These are phyloP conservation scores for Neofusicoccum sp. DNA, from an alignment of 2,329 filamentous ascomycete genomes.

Conservation along the genomic window DNA sequence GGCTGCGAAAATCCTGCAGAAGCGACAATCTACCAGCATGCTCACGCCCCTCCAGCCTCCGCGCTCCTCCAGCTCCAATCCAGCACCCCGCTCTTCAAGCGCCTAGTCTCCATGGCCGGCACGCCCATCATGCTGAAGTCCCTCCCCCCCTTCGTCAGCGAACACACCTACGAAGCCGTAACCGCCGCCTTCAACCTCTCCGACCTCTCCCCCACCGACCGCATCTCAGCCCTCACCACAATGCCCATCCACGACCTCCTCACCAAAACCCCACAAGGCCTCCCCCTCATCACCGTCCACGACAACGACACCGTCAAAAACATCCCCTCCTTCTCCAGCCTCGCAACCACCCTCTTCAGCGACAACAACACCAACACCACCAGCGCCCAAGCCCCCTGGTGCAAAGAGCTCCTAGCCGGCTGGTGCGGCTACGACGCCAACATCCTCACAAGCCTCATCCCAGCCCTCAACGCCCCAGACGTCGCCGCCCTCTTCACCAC, in stretches of 20 bases:
- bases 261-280: conserved; percentile 41
- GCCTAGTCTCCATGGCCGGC: conserved; percentile 34
- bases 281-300: conserved; percentile 38
- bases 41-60: conserved; percentile 25
- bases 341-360: conserved; percentile 23
- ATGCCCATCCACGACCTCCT: conserved; percentile 47
- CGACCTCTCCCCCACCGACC: conserved; percentile 40
- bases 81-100: conserved; percentile 44
- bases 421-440: conserved; percentile 48
- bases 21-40: neutral
- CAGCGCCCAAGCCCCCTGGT: conserved; percentile 47
- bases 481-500: conserved; percentile 40
- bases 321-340: conserved; percentile 18
- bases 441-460: neutral
- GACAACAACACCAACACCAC: neutral
- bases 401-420: conserved; percentile 50
- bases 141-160: conserved; percentile 42
- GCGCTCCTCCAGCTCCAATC: conserved; percentile 31
- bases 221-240: conserved; percentile 45
- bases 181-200: conserved; percentile 45
- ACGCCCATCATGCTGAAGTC: conserved; percentile 44
- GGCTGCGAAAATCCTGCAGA: too few relatives aligned
- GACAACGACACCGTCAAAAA: neutral
- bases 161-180: conserved; percentile 46
- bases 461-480: neutral